These are phyloP conservation scores for Nelumbo lutea DNA, from an alignment of 164 flowering plant genomes.

Conservation along the genomic window DNA sequence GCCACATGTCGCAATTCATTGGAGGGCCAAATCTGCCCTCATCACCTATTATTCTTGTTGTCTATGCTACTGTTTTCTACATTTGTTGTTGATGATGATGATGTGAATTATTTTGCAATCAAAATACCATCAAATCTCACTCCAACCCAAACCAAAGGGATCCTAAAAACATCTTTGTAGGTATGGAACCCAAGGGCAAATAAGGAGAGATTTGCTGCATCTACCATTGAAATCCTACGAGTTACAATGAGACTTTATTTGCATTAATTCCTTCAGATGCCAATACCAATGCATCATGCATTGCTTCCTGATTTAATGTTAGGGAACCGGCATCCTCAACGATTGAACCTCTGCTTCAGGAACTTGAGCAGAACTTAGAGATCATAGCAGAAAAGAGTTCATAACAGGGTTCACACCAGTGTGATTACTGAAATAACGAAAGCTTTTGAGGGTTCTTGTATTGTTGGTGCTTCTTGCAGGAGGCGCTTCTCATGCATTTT, in stretches of 20 bases:
- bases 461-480: conserved; percentile 81
- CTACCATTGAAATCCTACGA: conserved; percentile 73
- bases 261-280: conserved; percentile 73
- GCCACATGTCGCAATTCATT: no score
- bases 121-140: no score
- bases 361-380: conserved; percentile 61
- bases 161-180: conserved; percentile 24
- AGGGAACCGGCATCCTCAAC: conserved; percentile 59
- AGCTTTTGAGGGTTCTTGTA: conserved; percentile 66
- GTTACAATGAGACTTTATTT: conserved; percentile 72
- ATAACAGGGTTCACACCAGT: conserved; percentile 59
- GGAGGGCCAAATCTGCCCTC: no score
- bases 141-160: no score
- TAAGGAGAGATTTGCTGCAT: conserved; percentile 75
- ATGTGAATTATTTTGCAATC: no score
- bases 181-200: conserved; percentile 79
- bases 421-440: conserved; percentile 70
- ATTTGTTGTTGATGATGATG: no score
- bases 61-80: no score
- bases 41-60: no score
- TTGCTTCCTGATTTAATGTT: conserved; percentile 81
- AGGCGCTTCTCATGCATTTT: conserved; percentile 68
- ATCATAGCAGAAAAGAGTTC: conserved; percentile 48
- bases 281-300: conserved; percentile 86
- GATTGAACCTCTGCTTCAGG: conserved; percentile 66